phyloP scores from a whole-genome alignment of 371 early-diverging fungal genomes.

The Syncephalastrum racemosum region DNA sequence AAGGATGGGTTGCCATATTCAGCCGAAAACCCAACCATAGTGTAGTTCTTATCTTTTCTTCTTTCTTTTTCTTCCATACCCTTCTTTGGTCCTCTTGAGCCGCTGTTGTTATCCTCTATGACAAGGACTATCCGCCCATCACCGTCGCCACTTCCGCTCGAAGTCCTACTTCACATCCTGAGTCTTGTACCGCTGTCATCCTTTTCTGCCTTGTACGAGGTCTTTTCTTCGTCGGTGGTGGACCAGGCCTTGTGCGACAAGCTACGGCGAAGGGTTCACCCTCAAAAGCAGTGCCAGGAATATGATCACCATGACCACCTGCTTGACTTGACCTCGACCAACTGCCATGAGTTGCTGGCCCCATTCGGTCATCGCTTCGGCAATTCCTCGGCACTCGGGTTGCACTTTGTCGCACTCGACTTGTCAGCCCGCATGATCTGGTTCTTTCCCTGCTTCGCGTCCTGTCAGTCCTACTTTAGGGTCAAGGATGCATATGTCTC shows the following conservation, averaged over 20 bases:
- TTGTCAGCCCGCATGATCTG: conserved; percentile 27
- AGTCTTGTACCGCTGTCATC: conserved; percentile 25
- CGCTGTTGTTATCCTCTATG: conserved; percentile 1
- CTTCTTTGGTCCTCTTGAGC: conserved; percentile 10
- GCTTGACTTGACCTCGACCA: conserved; percentile 43
- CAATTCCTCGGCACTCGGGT: conserved; percentile 33
- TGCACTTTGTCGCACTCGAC: conserved; percentile 31
- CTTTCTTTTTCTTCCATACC: conserved; percentile 15
- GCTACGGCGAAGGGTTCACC: conserved; percentile 10
- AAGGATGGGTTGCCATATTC: too few species aligned
- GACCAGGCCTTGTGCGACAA: conserved; percentile 37
- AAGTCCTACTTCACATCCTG: conserved; percentile 35
- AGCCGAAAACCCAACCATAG: too few species aligned
- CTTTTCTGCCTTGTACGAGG: conserved; percentile 25
- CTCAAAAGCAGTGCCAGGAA: background rate
- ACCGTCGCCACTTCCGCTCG: conserved; percentile 23
- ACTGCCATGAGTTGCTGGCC: conserved; percentile 40
- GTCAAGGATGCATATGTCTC: conserved; percentile 51
- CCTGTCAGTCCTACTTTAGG: conserved; percentile 30
- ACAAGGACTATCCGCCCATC: conserved; percentile 15
- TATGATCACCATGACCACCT: conserved; percentile 11
- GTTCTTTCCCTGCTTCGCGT: conserved; percentile 30
- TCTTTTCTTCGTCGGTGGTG: conserved; percentile 26
- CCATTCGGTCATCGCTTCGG: conserved; percentile 9
- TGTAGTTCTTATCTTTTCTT: conserved; percentile 4